Evolutionary conservation across 345 rosid species (phyloP), one percentile per base, ranked within the genome.

Genomic region (Heritiera fomes): DNA sequence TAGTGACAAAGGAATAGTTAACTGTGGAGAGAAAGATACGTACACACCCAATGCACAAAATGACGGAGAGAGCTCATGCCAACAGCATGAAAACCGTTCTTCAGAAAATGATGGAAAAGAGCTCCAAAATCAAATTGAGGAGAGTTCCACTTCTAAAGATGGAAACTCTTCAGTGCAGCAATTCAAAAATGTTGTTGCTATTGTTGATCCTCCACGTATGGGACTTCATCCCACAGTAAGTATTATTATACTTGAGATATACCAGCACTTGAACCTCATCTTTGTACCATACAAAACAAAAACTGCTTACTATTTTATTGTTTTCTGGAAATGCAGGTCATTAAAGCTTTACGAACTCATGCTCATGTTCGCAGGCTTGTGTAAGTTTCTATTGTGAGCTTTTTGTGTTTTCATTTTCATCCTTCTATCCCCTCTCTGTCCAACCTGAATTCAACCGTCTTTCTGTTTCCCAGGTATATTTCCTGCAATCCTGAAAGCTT

Each of bases 401-500:
- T 30, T 53, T 56, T 74, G 23, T 4, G 20, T 56, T 56, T 75
- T 40, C 60, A 18, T 45, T 76, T 65, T 34, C 52, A 4, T 65
- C n/a, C 5, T 78, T 13, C 45, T 55, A 53, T 32, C 38, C 18
- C 32, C 63, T 34, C 45, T 8, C 49, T 2, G 3, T 47, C 30
- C 8, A 47, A 53, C 64, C 74, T 40, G 65, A 49, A 75, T 8
- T 55, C 43, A 15, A 32, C 55, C 11, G 45, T 70, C 11, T 77
- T 78, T 77, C n/a, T 76, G 45, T 63, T 76, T 2, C 61, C 65
- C 80, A 95, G 98, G 73, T 96, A 94, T 83, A 96, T 96, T 81
- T 96, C 98, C 4, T 96, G 98, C 87, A 96, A 96, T 86, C 99
- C 97, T 2, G 98, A 96, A 82, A 94, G 93, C 78, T 84, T 96